Evolutionary conservation across 1,284 basidiomycete species (phyloP).

Genomic region (Rhodotorula sp.): DNA sequence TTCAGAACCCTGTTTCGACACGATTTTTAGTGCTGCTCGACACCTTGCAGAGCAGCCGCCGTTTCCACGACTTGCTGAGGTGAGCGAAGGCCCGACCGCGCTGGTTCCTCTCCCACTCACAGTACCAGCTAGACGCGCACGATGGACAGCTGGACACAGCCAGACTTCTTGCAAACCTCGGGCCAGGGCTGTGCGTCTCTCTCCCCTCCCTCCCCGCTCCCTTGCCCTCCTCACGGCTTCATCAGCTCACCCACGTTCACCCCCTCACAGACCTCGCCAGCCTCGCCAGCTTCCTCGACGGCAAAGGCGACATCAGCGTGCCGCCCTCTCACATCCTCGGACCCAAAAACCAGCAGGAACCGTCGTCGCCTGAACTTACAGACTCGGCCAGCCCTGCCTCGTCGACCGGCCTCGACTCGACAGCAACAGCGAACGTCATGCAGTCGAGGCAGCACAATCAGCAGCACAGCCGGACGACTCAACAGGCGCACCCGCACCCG

Average conservation of each 20-base stretch:
- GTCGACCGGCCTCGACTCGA: neutral
- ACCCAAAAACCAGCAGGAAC: neutral
- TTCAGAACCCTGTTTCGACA: too few species aligned
- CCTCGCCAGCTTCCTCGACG: conserved; percentile 3
- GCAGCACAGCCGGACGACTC: neutral
- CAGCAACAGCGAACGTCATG: neutral
- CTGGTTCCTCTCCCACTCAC: neutral
- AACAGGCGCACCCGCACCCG: too few species aligned
- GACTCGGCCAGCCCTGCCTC: neutral
- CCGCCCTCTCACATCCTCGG: neutral
- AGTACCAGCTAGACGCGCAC: neutral
- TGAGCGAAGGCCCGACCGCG: neutral
- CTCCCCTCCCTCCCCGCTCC: neutral
- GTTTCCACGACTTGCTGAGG: too few species aligned
- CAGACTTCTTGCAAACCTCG: conserved; percentile 12
- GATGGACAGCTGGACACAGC: conserved; percentile 11
- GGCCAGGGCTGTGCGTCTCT: conserved; percentile 17
- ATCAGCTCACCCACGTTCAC: neutral
- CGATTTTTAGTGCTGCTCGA: too few species aligned
- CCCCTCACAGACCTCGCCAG: neutral
- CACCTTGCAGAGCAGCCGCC: too few species aligned
- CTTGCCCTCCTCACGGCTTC: neutral
- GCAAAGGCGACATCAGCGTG: neutral
- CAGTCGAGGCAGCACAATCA: neutral
- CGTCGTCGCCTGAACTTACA: neutral